Evolutionary conservation across 192 early-diverging fungal species (phyloP).

Genomic region (Coemansia sp.): DNA sequence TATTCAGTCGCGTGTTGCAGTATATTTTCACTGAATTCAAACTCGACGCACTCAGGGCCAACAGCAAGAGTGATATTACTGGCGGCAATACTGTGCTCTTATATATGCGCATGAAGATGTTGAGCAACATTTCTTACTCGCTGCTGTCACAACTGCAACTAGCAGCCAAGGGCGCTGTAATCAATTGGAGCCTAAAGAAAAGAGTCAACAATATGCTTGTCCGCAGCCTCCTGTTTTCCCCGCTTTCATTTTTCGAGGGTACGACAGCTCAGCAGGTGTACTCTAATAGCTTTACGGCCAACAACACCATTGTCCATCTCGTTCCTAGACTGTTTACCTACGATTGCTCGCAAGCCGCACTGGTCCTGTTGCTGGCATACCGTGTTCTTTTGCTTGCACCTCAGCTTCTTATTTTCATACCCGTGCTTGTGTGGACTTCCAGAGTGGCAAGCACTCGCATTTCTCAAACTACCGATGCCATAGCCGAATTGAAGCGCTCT

Average conservation of each 20-base stretch:
- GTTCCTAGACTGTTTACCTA: neutral
- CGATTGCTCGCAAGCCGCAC: neutral
- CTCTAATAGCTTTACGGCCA: neutral
- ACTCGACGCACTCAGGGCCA: constrained; percentile 1
- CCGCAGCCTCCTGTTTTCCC: neutral
- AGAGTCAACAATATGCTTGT: neutral
- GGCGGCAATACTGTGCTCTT: neutral
- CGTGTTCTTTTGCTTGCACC: neutral
- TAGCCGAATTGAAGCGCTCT: neutral
- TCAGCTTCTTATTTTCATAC: neutral
- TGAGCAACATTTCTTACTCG: neutral
- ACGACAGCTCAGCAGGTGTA: neutral
- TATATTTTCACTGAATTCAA: constrained; percentile 2
- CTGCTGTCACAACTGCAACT: neutral
- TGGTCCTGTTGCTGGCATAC: neutral
- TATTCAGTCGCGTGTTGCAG: neutral
- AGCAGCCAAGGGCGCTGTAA: neutral
- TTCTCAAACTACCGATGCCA: neutral
- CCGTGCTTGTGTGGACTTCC: neutral
- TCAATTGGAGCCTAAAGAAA: neutral
- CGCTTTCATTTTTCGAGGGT: neutral
- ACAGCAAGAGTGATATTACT: neutral
- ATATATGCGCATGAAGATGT: neutral
- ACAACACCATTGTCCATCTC: neutral
- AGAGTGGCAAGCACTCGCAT: neutral